These are phyloP conservation scores for Cruciata laevipes DNA, from an alignment of 257 asterid species.

Conservation along the genomic window DNA sequence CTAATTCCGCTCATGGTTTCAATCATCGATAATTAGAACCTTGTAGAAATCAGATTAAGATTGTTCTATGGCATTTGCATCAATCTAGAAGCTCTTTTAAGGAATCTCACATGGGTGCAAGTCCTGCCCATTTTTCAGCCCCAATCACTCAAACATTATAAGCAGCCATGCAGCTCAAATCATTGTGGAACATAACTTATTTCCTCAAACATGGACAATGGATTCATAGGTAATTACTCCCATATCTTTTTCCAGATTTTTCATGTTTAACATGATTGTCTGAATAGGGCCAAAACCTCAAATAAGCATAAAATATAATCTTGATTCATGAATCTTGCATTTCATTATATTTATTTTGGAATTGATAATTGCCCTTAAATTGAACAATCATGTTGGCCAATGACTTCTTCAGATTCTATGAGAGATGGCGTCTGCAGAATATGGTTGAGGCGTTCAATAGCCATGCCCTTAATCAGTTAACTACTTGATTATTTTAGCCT, in stretches of 20 bases:
- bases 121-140: slow-evolving; percentile 11
- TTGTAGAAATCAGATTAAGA: too few relatives aligned
- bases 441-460: slow-evolving; percentile 7
- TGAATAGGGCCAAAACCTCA: neutral
- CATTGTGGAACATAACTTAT: neutral
- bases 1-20: too few relatives aligned
- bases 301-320: neutral
- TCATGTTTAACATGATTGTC: neutral
- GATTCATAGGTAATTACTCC: slow-evolving; percentile 11
- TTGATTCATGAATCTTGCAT: neutral
- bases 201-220: slow-evolving; percentile 3
- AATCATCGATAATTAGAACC: too few relatives aligned
- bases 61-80: neutral
- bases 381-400: slow-evolving; percentile 8
- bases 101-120: slow-evolving; percentile 12
- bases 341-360: neutral
- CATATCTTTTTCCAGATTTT: slow-evolving; percentile 14
- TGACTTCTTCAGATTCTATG: neutral
- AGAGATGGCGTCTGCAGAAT: slow-evolving; percentile 6
- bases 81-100: neutral
- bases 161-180: neutral
- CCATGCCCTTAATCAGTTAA: slow-evolving; percentile 13
- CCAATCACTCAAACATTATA: neutral
- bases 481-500: slow-evolving; percentile 14
- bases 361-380: neutral